Evolutionary conservation across 306 rosid species (phyloP), one percentile per base, ranked within the genome.

Genomic region (Lablab purpureus): DNA sequence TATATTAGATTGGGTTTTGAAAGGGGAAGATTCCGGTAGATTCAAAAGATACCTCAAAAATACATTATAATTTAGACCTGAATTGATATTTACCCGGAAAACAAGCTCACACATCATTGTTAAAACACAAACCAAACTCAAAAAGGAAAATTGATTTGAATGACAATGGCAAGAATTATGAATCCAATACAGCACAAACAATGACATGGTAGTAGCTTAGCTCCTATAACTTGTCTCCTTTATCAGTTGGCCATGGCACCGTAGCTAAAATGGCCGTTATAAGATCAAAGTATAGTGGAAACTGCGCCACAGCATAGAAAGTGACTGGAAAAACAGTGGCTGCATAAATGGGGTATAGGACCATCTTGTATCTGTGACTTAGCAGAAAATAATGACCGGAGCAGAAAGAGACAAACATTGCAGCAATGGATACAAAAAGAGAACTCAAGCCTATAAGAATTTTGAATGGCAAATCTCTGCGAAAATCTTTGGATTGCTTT

Each of bases 261-360:
- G 17, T 81, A 60, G 51, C 28, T 9, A 70, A 55, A 50, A 83
- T 86, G 36, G 91, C 87, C 28, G 37, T 49, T 0, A 84, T 1
- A 21, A 90, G 88, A 90, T 90, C 90, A 71, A 79, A 2, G 25
- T 84, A 93, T 0, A 89, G 63, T 8, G 92, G 89, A 73, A 89
- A 77, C 55, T 90, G 94, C 0, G 89, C 84, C 0, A 80, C 30
- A 0, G 87, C 92, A 30, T 88, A 90, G 74, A 89, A 87, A 2
- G 82, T 40, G 1, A 82, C 76, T 0, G 91, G 94, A n/a, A 87
- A 27, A 56, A 84, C 79, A 7, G 89, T 79, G 3, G 83, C 82
- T 0, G 41, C 86, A 55, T 84, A 90, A 21, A 88, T 40, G 0
- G 90, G 84, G 18, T 84, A 67, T 0, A 84, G 60, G 0, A 74